phyloP scores from a whole-genome alignment of 176 grass and related monocot genomes.

The Cenchrus americanus region DNA sequence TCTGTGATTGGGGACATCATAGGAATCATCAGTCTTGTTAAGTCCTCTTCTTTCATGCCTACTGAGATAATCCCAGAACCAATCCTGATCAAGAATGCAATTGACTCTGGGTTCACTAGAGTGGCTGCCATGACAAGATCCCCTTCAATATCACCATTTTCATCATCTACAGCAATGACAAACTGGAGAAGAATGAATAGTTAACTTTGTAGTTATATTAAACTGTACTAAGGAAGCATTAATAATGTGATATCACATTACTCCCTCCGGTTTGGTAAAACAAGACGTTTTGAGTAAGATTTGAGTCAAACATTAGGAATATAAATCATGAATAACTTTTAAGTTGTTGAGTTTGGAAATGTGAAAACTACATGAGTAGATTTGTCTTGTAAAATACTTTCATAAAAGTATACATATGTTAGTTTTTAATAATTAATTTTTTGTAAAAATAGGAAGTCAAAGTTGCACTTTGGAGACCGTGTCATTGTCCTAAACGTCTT shows the following conservation, averaged over 20 bases:
- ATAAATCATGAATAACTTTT: too few species aligned
- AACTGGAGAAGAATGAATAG: slow-evolving; percentile 85
- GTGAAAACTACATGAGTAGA: too few species aligned
- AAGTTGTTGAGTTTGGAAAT: too few species aligned
- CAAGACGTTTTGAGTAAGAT: too few species aligned
- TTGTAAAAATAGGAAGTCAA: too few species aligned
- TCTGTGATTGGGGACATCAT: slow-evolving; percentile 81
- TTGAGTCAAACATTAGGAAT: too few species aligned
- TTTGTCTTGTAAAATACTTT: too few species aligned
- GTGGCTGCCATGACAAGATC: slow-evolving; percentile 84
- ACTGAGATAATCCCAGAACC: slow-evolving; percentile 92
- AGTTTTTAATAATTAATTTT: too few species aligned
- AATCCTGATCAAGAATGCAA: slow-evolving; percentile 93
- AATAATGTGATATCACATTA: not conserved
- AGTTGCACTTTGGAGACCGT: too few species aligned
- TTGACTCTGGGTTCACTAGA: slow-evolving; percentile 53
- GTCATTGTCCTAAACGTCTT: too few species aligned
- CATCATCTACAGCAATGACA: slow-evolving; percentile 97
- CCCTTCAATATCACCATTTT: slow-evolving; percentile 69
- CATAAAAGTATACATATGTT: too few species aligned
- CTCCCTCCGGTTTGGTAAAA: too few species aligned
- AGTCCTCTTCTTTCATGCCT: slow-evolving; percentile 84
- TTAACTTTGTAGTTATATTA: slow-evolving; percentile 44
- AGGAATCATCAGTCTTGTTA: slow-evolving; percentile 88
- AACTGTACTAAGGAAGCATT: not conserved